Base-by-base conservation (phyloP, 2,329 filamentous ascomycete species). In the Fusarium sp. region DNA sequence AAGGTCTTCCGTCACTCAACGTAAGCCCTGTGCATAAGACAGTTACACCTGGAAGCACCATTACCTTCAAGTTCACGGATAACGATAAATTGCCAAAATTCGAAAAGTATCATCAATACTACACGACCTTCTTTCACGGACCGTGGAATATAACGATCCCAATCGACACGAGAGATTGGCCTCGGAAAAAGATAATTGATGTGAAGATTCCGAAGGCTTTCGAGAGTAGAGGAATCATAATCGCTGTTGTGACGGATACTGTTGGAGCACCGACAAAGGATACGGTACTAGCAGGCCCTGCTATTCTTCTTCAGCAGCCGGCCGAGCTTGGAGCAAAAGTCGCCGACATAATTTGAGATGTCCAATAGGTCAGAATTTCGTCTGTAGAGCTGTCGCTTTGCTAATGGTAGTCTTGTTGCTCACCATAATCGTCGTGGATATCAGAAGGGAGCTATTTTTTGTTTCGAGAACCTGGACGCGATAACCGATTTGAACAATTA, bases 321-420 rank as follows among this genome's bases (percentile, higher is more conserved):
- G 36, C 52, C 17, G 8, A 55, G 22, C 26, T 55, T n/a, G 10
- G 52, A 11, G 9, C 3, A 5, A 22, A 55, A 8, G 20, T 55
- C 4, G 26, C 36, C 6, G 3, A 8, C 4, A 32, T n/a, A 2
- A 0, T 50, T 10, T 32, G 10, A 32, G 11, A 17, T 0, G 20
- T 1, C 18, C 3, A 45, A 26, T 17, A 34, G 14, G 32, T 17
- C 14, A 1, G 14, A 17, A 17, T 8, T 34, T 34, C 32, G 0
- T 0, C 32, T 34, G 14, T 17, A 34, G 32, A 34, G 32, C 32
- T 34, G 7, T 34, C 14, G 14, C 7, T 34, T 34, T 17, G 14
- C 32, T 0, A 17, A 34, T 34, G 32, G 7, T 4, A 34, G 32
- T 34, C 32, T 17, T 17, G 32, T 0, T 34, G 14, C 32, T 4